These are phyloP conservation scores for Nasturtium officinale DNA, from an alignment of 345 rosid genomes.

Conservation along the genomic window DNA sequence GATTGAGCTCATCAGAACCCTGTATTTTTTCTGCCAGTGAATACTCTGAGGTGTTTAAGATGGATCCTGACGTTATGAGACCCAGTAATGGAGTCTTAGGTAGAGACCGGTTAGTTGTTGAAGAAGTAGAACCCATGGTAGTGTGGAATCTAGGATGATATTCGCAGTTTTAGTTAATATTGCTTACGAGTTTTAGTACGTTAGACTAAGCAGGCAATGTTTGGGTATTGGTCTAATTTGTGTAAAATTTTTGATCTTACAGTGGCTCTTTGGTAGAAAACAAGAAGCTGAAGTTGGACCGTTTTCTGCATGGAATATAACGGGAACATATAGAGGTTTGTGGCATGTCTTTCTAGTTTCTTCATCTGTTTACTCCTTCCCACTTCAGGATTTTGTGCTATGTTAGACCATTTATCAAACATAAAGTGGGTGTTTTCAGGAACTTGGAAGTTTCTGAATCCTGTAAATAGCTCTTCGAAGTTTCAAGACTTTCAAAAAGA, in stretches of 20 bases:
- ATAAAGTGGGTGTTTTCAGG: constrained; percentile 55
- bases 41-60: not conserved
- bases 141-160: constrained; percentile 5
- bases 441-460: constrained; percentile 79
- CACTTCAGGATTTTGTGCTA: not conserved
- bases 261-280: constrained; percentile 78
- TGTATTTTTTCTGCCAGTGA: not conserved
- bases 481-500: constrained; percentile 78
- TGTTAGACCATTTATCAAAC: constrained; percentile 1
- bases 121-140: constrained; percentile 1
- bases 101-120: not conserved
- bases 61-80: not conserved
- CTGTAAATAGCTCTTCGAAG: constrained; percentile 72
- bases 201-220: constrained; percentile 13
- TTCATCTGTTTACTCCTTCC: not conserved
- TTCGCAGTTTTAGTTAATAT: constrained; percentile 3
- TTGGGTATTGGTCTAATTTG: not conserved
- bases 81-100: not conserved
- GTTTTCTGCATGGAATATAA: constrained; percentile 86
- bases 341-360: constrained; percentile 33
- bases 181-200: not conserved
- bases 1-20: not conserved
- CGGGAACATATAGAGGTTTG: constrained; percentile 97
- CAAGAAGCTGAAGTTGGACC: constrained; percentile 70
- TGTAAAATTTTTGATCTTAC: constrained; percentile 39